phyloP scores from a whole-genome alignment of 257 asterid genomes.

The Scutellaria baicalensis region DNA sequence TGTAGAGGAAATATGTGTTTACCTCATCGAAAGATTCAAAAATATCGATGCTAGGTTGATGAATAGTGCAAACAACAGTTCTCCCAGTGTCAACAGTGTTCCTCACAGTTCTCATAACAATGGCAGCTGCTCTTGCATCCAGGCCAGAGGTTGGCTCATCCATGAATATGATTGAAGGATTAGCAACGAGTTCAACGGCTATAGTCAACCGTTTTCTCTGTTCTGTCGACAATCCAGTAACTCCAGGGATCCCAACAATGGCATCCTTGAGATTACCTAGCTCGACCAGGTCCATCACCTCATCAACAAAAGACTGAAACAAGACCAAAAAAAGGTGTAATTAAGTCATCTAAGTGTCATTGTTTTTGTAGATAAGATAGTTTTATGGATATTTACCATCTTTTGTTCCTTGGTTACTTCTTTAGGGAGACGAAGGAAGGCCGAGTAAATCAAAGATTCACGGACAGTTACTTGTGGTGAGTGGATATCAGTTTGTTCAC shows the following conservation, averaged over 20 bases:
- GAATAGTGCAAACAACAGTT: conserved; percentile 75
- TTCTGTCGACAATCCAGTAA: conserved; percentile 64
- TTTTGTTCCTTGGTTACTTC: conserved; percentile 53
- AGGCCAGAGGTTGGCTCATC: conserved; percentile 74
- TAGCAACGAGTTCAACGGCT: conserved; percentile 73
- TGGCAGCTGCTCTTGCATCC: conserved; percentile 74
- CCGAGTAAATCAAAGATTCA: conserved; percentile 58
- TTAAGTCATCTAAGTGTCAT: neutral
- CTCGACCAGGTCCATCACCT: conserved; percentile 68
- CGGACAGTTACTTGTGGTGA: conserved; percentile 71
- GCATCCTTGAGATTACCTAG: conserved; percentile 55
- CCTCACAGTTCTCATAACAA: conserved; percentile 72
- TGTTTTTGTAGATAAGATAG: neutral
- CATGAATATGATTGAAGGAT: conserved; percentile 76
- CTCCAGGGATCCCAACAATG: conserved; percentile 64
- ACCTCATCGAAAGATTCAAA: conserved; percentile 80
- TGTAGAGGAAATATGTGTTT: neutral
- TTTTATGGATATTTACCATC: conserved; percentile 35
- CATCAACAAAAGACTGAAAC: conserved; percentile 55
- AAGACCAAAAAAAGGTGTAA: neutral
- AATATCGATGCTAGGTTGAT: conserved; percentile 68
- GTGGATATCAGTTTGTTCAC: conserved; percentile 69
- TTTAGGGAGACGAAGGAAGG: conserved; percentile 63
- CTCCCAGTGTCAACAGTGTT: conserved; percentile 71
- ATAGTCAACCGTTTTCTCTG: conserved; percentile 63